phyloP scores from a whole-genome alignment of 768 basidiomycete species.

The Filobasidium wieringae region DNA sequence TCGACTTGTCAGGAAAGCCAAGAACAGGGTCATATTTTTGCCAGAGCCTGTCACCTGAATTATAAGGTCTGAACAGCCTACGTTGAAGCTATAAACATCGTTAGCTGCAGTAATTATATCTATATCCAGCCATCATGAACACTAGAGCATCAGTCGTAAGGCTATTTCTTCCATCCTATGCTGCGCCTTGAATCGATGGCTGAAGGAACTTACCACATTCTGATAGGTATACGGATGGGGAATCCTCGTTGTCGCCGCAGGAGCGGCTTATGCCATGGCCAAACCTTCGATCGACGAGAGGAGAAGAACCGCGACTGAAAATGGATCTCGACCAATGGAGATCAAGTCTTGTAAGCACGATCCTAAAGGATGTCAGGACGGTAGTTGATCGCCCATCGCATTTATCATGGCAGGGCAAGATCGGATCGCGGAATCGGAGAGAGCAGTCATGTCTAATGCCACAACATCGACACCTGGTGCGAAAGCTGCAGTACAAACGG shows the following conservation, averaged over 20 bases:
- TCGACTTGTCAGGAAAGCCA: too few species aligned
- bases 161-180: background rate
- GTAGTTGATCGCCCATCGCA: too few species aligned
- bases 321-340: background rate
- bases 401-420: background rate
- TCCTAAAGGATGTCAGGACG: too few species aligned
- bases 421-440: background rate
- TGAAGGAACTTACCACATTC: background rate
- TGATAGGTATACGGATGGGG: background rate
- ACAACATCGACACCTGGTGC: background rate
- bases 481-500: background rate
- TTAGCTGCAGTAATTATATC: too few species aligned
- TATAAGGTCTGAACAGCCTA: too few species aligned
- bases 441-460: background rate
- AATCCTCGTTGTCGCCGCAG: background rate
- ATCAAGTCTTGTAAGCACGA: background rate
- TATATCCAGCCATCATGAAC: background rate
- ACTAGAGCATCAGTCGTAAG: background rate
- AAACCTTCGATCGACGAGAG: background rate
- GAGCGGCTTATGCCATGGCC: background rate
- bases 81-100: too few species aligned
- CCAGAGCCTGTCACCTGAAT: too few species aligned
- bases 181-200: background rate
- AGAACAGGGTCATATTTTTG: too few species aligned
- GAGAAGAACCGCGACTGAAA: background rate